Evolutionary conservation across 2,329 filamentous ascomycete genomes (phyloP), one percentile per base, ranked within the genome.

Genomic region (Aspergillus awamori): DNA sequence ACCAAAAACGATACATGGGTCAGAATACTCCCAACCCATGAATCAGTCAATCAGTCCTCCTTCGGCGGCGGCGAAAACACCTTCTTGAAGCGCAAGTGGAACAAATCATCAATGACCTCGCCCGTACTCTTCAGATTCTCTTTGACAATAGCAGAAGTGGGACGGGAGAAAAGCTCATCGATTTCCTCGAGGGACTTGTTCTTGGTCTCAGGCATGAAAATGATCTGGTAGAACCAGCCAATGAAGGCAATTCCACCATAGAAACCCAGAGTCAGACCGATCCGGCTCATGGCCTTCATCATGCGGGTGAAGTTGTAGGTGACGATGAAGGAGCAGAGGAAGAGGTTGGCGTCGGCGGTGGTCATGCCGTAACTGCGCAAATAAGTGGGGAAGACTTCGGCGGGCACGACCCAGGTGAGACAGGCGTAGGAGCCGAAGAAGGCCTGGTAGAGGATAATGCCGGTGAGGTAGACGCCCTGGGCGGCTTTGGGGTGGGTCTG

Each of bases 201-300:
- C 80, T 90, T 90, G 2, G 88, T 91, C 79, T 91, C 88, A 0
- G 87, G 88, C 89, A 91, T 91, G 77, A 91, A 91, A 53, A 91
- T 72, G 51, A 91, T 80, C 76, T 91, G 89, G 74, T 91, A 91
- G 67, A 90, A 79, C 84, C 87, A 89, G 11, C 88, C 89, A 0
- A 91, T 8, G 0, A 89, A 82, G 0, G 89, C 89, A 57, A 91
- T 91, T 15, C 89, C 89, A 4, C 89, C 89, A 72, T 90, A 92
- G 76, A 92, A 91, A 2, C 89, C 89, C 0, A 91, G 81, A 0
- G 85, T 81, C 0, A 91, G 79, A 8, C 89, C 89, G 1, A 87
- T 90, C 36, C 77, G 80, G 7, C 82, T 84, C 83, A 92, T 89
- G n/a, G 85, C 84, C 0, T 83, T 73, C 73, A 89, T 85, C 89